Base-by-base conservation (phyloP, 2,329 filamentous ascomycete genomes). In the Verticillium nubilum region DNA sequence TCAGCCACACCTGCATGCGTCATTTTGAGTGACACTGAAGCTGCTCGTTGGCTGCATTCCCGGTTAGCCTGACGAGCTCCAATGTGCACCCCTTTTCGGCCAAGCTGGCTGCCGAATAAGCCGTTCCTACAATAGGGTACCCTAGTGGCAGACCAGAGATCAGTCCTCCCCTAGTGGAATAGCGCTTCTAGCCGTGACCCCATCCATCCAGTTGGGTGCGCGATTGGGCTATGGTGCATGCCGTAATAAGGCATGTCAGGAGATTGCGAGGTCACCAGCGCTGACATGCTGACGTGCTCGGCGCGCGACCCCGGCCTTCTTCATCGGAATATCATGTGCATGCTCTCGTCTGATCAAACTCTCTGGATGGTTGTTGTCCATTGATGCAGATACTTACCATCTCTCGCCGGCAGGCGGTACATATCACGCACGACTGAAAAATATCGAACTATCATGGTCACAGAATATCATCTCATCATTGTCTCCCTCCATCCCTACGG, bases 381-480 rank as follows among this genome's bases (percentile, higher is more conserved):
- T n/a, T n/a, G n/a, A n/a, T n/a, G n/a, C n/a, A n/a, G n/a, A n/a
- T n/a, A n/a, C n/a, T 26, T 19, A 5, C 19, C 2, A 52, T 52
- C 47, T 52, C 47, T 13, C 19, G 19, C 47, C 47, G 4, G 4
- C 26, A 12, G 26, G n/a, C 13, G n/a, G 26, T n/a, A n/a, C n/a
- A n/a, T n/a, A n/a, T n/a, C n/a, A n/a, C n/a, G n/a, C n/a, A n/a
- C n/a, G n/a, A n/a, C n/a, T n/a, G n/a, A n/a, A n/a, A n/a, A n/a
- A n/a, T n/a, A n/a, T 52, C 47, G 19, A 23, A 52, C 12, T 4
- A 25, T 52, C 9, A 5, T 2, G 47, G 17, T 19, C n/a, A 31
- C 52, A 54, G 42, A 47, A 47, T 10, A 58, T 63, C 62, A 23
- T 63, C 57, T 61, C 60, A 31, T 61, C 62, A 61, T 63, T 63